Percentiles rank a stretch among this genome's conserved stretches.
Conservation (phyloP, 495 filamentous ascomycete species). For the Astrothelium subdiscretum region DNA sequence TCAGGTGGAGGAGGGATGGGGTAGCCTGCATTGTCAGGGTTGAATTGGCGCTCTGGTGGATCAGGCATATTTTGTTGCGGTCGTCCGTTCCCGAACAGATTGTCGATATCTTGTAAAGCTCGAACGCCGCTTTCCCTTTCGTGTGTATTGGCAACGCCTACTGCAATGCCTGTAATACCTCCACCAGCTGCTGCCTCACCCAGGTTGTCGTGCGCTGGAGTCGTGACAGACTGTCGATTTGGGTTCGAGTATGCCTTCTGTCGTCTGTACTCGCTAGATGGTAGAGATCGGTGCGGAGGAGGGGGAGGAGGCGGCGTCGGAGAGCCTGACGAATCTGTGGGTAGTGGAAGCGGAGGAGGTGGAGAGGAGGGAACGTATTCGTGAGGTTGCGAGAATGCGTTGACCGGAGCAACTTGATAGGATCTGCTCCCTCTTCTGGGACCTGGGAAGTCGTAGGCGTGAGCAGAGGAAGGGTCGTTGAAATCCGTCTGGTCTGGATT, state of each 20-base stretch:
- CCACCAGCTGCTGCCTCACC: constrained; percentile 53
- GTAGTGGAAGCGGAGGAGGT: not conserved
- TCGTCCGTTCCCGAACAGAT: constrained; percentile 25
- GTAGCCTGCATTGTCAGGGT: constrained; percentile 4
- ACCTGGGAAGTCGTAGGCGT: not conserved
- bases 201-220: constrained; percentile 67
- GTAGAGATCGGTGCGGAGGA: not conserved
- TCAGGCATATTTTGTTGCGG: constrained; percentile 1
- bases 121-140: constrained; percentile 61
- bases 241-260: constrained; percentile 2
- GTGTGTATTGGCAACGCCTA: constrained; percentile 61
- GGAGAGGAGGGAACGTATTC: not conserved
- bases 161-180: constrained; percentile 65
- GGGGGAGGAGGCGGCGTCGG: constrained; percentile 7
- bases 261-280: not conserved
- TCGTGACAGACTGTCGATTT: constrained; percentile 39
- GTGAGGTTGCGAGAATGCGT: constrained; percentile 2
- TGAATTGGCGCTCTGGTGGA: constrained; percentile 29
- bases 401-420: constrained; percentile 1
- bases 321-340: not conserved
- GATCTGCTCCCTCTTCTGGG: not conserved
- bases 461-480: not conserved
- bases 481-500: not conserved
- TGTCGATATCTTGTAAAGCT: constrained; percentile 44
- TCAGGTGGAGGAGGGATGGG: not conserved